Evolutionary conservation across 1,139 yeast genomes (phyloP), one percentile per base, ranked within the genome.

Genomic region (Yarrowia galli): DNA sequence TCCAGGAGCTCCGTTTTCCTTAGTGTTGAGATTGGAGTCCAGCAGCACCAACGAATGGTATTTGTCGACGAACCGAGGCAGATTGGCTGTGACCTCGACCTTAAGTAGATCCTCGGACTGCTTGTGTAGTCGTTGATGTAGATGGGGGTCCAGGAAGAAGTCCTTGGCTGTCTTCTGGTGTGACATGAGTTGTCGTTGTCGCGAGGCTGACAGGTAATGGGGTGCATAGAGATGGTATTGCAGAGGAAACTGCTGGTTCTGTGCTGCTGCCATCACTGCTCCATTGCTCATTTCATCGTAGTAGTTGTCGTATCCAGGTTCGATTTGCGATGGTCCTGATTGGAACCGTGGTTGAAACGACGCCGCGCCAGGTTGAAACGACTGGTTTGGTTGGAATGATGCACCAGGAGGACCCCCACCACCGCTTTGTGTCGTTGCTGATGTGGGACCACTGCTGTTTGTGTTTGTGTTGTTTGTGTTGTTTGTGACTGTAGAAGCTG

Each of bases 1-100:
- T 3, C 84, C 82, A 69, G 85, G 83, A 0, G 89, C 89, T 80
- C 87, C 90, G 67, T 80, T 81, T 66, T 88, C 90, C 20, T 49
- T 48, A 20, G 38, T 8, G 61, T 43, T 42, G 69, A 83, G 80
- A 23, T 84, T 83, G 68, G 83, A 81, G 76, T 92, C 97, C 67
- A 95, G 82, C 2, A 98, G 97, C 45, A 90, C 95, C 69, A 95
- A 81, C 20, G 96, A 89, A 78, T 92, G 97, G 78, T 92, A 95
- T 18, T 84, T 86, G 69, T 89, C 89, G n/a, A 95, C 89, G 71
- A 86, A 85, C 43, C 87, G 89, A 0, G 66, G 66, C 43, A 61
- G 38, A 7, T 13, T 48, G 15, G 45, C n/a, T 9, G 20, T 2
- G 8, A 16, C 36, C 25, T 35, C 66, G 32, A 61, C 66, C 36